A percentile compares a stretch with the other conserved stretches of the same genome.
Conservation (phyloP, 1,284 basidiomycete genomes). For the Pascua sp. region DNA sequence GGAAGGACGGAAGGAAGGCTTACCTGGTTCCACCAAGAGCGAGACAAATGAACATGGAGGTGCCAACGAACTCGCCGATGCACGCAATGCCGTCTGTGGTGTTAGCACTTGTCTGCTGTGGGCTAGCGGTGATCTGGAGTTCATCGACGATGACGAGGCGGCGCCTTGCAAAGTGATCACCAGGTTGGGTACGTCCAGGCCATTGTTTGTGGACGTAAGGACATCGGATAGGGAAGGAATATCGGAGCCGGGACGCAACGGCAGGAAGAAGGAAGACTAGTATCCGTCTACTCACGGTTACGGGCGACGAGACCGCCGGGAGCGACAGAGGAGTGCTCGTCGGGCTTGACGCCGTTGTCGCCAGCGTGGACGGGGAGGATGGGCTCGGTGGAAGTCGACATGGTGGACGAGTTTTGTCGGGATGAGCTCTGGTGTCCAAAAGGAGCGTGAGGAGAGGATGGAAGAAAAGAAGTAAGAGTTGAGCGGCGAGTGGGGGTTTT, state of each 20-base stretch:
- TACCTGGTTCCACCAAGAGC: slow-evolving; percentile 48
- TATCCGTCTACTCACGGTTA: slow-evolving; percentile 15
- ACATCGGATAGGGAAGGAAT: too few species aligned
- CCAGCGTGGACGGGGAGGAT: slow-evolving; percentile 9
- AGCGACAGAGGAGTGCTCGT: not conserved
- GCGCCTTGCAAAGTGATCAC: too few species aligned
- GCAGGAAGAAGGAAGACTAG: too few species aligned
- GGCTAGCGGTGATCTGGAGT: too few species aligned
- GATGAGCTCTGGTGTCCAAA: not conserved
- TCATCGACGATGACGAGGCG: too few species aligned
- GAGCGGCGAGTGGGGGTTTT: too few species aligned
- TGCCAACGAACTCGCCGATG: slow-evolving; percentile 53
- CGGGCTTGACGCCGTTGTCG: slow-evolving; percentile 7
- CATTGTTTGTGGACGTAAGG: too few species aligned
- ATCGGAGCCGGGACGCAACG: too few species aligned
- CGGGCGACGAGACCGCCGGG: slow-evolving; percentile 6
- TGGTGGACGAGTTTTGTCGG: not conserved
- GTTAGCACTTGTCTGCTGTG: not conserved
- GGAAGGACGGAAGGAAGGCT: slow-evolving; percentile 12
- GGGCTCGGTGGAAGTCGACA: slow-evolving; percentile 2
- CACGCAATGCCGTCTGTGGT: slow-evolving; percentile 47
- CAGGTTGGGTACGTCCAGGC: too few species aligned
- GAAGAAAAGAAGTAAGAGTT: not conserved
- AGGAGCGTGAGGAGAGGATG: not conserved
- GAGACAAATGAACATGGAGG: slow-evolving; percentile 51